Conservation (phyloP, 179 eudicot genomes). For the Carnegiea gigantea region DNA sequence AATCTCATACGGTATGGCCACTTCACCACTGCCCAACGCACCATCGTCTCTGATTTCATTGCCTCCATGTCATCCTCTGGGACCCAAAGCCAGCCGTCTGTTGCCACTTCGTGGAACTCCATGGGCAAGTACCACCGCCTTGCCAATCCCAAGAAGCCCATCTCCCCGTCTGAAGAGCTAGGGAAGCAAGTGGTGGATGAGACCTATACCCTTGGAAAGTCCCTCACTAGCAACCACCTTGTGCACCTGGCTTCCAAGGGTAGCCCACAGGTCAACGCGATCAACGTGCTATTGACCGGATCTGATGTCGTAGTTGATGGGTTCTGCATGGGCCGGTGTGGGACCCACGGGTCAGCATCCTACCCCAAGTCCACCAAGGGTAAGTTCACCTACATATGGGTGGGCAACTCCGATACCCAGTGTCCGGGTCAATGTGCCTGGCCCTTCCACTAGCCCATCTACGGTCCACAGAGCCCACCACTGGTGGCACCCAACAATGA, state of each 20-base stretch:
- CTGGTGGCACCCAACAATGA: constrained; percentile 35
- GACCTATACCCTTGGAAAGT: constrained; percentile 27
- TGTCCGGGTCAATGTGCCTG: constrained; percentile 40
- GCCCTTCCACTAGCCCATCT: constrained; percentile 39
- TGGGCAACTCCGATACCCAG: constrained; percentile 33
- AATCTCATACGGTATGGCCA: constrained; percentile 71
- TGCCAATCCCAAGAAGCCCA: constrained; percentile 3
- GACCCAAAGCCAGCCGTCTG: constrained; percentile 23
- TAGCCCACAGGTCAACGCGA: constrained; percentile 13
- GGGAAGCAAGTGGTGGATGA: constrained; percentile 28
- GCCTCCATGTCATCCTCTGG: constrained; percentile 37
- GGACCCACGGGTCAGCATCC: constrained; percentile 33
- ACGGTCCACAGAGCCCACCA: constrained; percentile 36
- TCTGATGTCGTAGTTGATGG: constrained; percentile 34
- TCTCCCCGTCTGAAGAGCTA: constrained; percentile 9
- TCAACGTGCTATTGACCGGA: constrained; percentile 34
- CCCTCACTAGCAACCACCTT: constrained; percentile 27
- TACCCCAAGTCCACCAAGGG: neutral
- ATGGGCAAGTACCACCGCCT: constrained; percentile 27
- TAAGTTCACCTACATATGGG: constrained; percentile 34
- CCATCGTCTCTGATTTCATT: constrained; percentile 52
- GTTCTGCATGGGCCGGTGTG: constrained; percentile 33
- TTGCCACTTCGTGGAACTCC: constrained; percentile 33
- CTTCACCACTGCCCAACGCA: constrained; percentile 50
- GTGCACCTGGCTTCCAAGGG: constrained; percentile 25